Evolutionary conservation across 768 basidiomycete species (phyloP), one percentile per base, ranked within the genome.

Genomic region (Scleroderma bovista): DNA sequence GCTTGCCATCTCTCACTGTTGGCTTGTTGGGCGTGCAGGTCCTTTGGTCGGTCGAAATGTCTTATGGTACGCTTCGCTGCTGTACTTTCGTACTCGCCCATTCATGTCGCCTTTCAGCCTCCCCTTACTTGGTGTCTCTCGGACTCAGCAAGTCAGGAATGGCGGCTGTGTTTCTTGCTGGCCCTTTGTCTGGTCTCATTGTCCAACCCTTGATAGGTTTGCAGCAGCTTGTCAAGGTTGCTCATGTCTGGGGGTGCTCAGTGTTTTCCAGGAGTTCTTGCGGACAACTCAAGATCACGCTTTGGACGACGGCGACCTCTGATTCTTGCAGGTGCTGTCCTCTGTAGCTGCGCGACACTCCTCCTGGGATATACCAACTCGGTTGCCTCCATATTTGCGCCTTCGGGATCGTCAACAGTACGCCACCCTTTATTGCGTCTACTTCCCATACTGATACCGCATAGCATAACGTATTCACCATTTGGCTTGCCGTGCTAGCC

Each of bases 41-140:
- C 52, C 80, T 95, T 42, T 96, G 94, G 94, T 87, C 86, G 1
- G 85, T 95, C 12, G 93, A 96, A 61, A 93, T 96, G 90, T 86
- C 89, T 0, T 93, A 95, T 54, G 91, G 88, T 58, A 48, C 32
- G 59, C 44, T 11, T 44, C 17, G 3, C 24, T 11, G 11, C 29
- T 8, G 34, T 29, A 13, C 39, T 17, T 20, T 17, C 8, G 3
- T 6, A 11, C 31, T 33, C 12, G 9, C 9, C 15, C 17, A n/a
- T 41, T 11, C 13, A 55, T 54, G 38, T 51, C 29, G 29, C 54
- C 20, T 17, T 20, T 11, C 44, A 83, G 83, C 80, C n/a, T 82
- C 93, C 0, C 94, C 93, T 0, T 97, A 95, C 67, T 77, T 97
- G 2, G 75, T 93, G 47, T 90, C 91, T 0, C 80, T 96, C 0